Base-by-base conservation (phyloP, 140 eudicot species). In the Oenanthe javanica region DNA sequence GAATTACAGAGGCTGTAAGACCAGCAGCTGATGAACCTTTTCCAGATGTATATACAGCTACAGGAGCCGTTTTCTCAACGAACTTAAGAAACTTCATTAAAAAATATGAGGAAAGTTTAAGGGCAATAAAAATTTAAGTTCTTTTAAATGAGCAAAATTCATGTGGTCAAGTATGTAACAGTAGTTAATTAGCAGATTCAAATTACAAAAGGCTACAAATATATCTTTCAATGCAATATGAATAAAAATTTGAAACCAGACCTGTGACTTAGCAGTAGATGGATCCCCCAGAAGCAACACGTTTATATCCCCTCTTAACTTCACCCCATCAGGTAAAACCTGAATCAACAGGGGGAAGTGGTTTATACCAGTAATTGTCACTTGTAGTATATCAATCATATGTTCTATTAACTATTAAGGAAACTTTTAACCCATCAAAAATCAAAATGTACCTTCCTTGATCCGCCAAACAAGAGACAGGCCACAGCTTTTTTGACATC, bases 1-100 rank as follows among this genome's bases (percentile, higher is more conserved):
- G 93, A 73, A 96, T 93, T 23, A 96, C 99, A 79, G 99, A 96
- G 78, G 99, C 99, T 13, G 99, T 96, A 72, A 96, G 96, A 85
- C 98, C 99, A 79, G 99, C 99, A 76, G 99, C 99, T 79, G 99
- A 96, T 72, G 99, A 96, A n/a, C 99, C 99, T 89, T 96, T 96
- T 27, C 99, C 99, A 42, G 99, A 96, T 78, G 99, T 96, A 89
- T 96, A 96, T 47, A 96, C 93, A 12, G 98, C 97, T 79, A 96
- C 82, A 51, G 99, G 99, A 81, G 99, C 99, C 0, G 99, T 96
- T 95, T 96, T 96, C 90, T 96, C 99, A 5, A 96, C 99, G 82
- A 96, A 96, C 84, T 96, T 96, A 46, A 96, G 97, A 87, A 96
- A 96, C 99, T 96, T 50, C 90, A 91, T 43, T 72, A 36, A 57